A percentile compares a stretch with the other conserved stretches of the same genome.
Evolutionary conservation across 331 rosid genomes (phyloP).

Genomic region (Malus hybrid): DNA sequence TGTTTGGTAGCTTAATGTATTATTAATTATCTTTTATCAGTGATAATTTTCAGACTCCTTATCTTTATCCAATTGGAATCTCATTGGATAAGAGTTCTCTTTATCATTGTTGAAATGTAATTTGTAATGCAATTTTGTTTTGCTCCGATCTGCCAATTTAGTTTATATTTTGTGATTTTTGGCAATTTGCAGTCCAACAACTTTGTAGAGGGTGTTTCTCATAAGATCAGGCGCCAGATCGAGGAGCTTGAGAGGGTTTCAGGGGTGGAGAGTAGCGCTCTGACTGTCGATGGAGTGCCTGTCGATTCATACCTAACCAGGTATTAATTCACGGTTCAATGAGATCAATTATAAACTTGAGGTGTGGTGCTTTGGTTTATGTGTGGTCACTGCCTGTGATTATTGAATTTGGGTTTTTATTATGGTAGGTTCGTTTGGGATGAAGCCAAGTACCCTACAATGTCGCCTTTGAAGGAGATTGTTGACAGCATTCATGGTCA

Average conservation of each 20-base stretch:
- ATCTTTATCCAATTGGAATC: neutral
- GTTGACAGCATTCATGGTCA: conserved; percentile 72
- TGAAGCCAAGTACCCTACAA: conserved; percentile 86
- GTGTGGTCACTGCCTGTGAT: neutral
- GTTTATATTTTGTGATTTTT: neutral
- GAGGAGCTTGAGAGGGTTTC: conserved; percentile 77
- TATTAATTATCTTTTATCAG: neutral
- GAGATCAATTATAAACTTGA: neutral
- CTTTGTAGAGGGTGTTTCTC: conserved; percentile 81
- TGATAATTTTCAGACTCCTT: neutral
- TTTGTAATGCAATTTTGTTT: neutral
- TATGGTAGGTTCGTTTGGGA: conserved; percentile 82
- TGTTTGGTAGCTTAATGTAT: neutral
- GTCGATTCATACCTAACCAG: conserved; percentile 83
- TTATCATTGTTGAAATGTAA: neutral
- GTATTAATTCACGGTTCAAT: conserved; percentile 5
- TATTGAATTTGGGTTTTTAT: neutral
- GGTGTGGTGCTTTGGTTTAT: neutral
- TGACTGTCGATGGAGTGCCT: conserved; percentile 89
- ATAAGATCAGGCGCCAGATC: conserved; percentile 88
- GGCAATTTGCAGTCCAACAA: conserved; percentile 49
- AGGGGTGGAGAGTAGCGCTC: conserved; percentile 39
- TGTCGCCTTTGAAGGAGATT: conserved; percentile 70
- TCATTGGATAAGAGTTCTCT: neutral
- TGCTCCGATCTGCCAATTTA: neutral